Percentiles rank a stretch among this genome's conserved stretches.
Conservation (phyloP, 495 filamentous ascomycete species). For the Lentithecium fluviatile region DNA sequence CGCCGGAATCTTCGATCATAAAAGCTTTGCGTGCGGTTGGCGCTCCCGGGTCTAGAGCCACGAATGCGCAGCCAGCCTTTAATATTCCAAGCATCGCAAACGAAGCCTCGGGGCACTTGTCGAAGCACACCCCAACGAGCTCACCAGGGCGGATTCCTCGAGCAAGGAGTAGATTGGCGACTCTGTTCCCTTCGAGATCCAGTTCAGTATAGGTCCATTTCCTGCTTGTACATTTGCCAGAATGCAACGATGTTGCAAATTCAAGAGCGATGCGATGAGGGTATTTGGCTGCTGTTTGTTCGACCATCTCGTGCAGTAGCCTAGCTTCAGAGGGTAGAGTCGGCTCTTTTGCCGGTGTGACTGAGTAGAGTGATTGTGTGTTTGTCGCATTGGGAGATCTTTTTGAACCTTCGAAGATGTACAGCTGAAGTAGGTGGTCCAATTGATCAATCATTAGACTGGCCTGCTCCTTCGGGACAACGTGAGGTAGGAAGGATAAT, state of each 20-base stretch:
- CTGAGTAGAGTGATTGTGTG: constrained; percentile 50
- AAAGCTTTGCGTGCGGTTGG: constrained; percentile 63
- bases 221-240: constrained; percentile 39
- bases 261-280: constrained; percentile 58
- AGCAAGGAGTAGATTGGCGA: constrained; percentile 55
- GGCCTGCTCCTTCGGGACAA: constrained; percentile 64
- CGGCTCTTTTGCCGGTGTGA: constrained; percentile 52
- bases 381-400: constrained; percentile 25
- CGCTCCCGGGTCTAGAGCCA: constrained; percentile 68
- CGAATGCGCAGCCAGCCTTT: constrained; percentile 78
- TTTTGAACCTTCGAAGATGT: constrained; percentile 45
- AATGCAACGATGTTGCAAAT: constrained; percentile 53
- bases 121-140: constrained; percentile 74
- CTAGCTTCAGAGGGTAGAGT: constrained; percentile 43
- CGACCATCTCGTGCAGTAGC: constrained; percentile 65
- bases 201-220: constrained; percentile 65
- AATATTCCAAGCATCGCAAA: constrained; percentile 77
- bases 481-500: constrained; percentile 59
- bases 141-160: constrained; percentile 46
- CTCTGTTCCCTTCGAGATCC: constrained; percentile 57
- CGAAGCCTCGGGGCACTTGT: constrained; percentile 76
- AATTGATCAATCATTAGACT: constrained; percentile 60
- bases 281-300: constrained; percentile 44
- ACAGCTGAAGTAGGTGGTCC: constrained; percentile 52
- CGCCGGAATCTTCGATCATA: constrained; percentile 62